A percentile compares a stretch with the other conserved stretches of the same genome.
Conservation (phyloP, 345 rosid genomes). For the Acer negundo region DNA sequence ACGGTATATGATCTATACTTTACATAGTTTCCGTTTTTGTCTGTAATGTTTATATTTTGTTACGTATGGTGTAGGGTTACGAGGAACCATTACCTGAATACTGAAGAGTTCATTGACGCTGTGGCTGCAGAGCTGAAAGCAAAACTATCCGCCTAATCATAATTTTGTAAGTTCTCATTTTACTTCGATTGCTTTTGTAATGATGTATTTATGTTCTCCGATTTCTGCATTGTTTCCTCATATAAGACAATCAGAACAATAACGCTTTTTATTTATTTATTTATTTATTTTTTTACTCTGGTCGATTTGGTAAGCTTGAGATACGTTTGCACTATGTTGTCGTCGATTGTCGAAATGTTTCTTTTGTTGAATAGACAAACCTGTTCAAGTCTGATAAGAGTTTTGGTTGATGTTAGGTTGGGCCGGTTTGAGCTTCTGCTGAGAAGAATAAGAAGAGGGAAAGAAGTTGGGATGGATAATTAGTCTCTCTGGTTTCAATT, state of each 20-base stretch:
- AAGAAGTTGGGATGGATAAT: background rate
- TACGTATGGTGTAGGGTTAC: conserved; percentile 49
- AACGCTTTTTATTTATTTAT: too few relatives aligned
- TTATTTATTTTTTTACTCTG: too few relatives aligned
- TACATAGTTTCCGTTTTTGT: background rate
- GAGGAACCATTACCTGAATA: conserved; percentile 79
- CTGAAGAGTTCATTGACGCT: conserved; percentile 96
- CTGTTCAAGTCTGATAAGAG: background rate
- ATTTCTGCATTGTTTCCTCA: background rate
- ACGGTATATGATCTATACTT: background rate
- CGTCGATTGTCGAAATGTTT: too few relatives aligned
- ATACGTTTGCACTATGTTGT: background rate
- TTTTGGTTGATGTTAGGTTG: background rate
- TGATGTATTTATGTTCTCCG: background rate
- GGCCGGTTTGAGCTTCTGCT: background rate
- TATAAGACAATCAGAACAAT: too few relatives aligned
- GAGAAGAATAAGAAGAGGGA: conserved; percentile 10
- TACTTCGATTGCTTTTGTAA: background rate
- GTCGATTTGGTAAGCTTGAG: too few relatives aligned
- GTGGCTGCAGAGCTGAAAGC: conserved; percentile 76
- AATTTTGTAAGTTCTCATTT: conserved; percentile 13
- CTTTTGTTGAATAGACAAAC: background rate
- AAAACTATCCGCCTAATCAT: conserved; percentile 51
- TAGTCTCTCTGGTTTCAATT: background rate
- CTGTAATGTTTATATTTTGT: background rate